These are phyloP conservation scores for Eimeria acervulina DNA, from an alignment of 169 alveolate species.

Conservation along the genomic window DNA sequence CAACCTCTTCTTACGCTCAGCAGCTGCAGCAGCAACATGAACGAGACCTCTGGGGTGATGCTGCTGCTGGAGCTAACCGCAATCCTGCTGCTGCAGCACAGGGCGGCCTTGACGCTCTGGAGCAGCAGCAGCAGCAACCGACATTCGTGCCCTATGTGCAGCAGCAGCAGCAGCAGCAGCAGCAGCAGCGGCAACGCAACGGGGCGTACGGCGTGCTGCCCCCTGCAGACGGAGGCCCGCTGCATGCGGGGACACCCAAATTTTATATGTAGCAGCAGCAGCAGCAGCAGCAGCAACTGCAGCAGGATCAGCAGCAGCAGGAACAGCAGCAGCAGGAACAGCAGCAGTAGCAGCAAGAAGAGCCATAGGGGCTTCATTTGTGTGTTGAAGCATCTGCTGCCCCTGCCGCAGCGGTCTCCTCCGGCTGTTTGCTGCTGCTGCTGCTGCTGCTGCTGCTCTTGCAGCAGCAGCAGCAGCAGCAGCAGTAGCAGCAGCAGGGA, in stretches of 20 bases:
- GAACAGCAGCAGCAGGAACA: slow-evolving; percentile 1
- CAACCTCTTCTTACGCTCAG: background rate
- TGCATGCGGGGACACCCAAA: background rate
- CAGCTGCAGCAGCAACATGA: slow-evolving; percentile 49
- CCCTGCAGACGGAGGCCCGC: background rate
- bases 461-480: slow-evolving; percentile 20
- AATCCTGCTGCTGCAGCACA: slow-evolving; percentile 27
- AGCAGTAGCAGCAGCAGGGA: slow-evolving; percentile 26
- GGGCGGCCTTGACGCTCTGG: background rate
- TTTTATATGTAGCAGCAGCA: too few species aligned
- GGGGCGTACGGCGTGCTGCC: slow-evolving; percentile 7
- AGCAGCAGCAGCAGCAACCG: slow-evolving; percentile 43
- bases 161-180: background rate
- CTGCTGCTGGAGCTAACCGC: background rate
- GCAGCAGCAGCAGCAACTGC: too few species aligned
- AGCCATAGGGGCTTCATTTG: slow-evolving; percentile 15
- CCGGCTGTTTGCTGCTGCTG: background rate
- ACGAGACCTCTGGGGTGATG: slow-evolving; percentile 16
- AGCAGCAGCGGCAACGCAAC: slow-evolving; percentile 29
- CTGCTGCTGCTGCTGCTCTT: slow-evolving; percentile 7
- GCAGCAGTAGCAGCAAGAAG: slow-evolving; percentile 1
- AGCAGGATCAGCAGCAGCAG: background rate
- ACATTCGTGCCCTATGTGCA: slow-evolving; percentile 4
- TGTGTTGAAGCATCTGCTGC: background rate
- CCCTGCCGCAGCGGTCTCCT: background rate